Evolutionary conservation across 2,329 filamentous ascomycete species (phyloP), one percentile per base, ranked within the genome.

Genomic region (Cryoendolithus antarcticus): DNA sequence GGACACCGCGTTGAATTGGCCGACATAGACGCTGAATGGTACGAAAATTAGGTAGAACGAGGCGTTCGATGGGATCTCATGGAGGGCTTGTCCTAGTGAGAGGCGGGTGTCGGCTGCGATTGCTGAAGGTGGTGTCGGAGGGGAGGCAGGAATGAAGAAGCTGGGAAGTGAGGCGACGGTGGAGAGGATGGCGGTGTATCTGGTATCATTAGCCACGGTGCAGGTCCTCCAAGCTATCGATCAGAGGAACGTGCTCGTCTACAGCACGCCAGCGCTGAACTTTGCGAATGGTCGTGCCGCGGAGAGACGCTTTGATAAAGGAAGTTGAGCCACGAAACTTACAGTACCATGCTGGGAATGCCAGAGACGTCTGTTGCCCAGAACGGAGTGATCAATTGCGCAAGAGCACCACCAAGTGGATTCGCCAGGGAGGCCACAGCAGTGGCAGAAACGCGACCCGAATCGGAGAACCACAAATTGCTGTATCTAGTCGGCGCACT

Each of bases 1-100:
- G 37, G 86, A 93, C 48, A 88, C 69, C 49, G 82, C 82, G 70
- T 96, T 96, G 76, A 98, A 98, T 65, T 91, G 80, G 51, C 82
- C 86, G 44, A 94, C 84, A 60, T 86, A 94, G 52, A 88, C 62
- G 47, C 74, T 65, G 63, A 89, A 96, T n/a, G 86, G 80, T 43
- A 88, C 53, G 44, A 88, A 66, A 48, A 95, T 63, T 46, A 94
- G 72, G 72, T 79, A 93, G 61, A 93, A 81, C 56, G 89, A 80
- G 11, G 73, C 66, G 4, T 76, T 82, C 27, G 54, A 57, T 34
- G 70, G 55, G 33, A 69, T 56, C n/a, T 50, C 40, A 8, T 42
- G 50, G 1, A 88, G 60, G 11, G 73, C 71, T 6, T 64, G 55
- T 15, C 74, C 44, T 3, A 75, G 57, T 63, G 85, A 45, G 47